Percentiles rank a stretch among this genome's conserved stretches.
These are phyloP conservation scores for Floccularia luteovirens DNA, from an alignment of 768 basidiomycete genomes.

Conservation along the genomic window DNA sequence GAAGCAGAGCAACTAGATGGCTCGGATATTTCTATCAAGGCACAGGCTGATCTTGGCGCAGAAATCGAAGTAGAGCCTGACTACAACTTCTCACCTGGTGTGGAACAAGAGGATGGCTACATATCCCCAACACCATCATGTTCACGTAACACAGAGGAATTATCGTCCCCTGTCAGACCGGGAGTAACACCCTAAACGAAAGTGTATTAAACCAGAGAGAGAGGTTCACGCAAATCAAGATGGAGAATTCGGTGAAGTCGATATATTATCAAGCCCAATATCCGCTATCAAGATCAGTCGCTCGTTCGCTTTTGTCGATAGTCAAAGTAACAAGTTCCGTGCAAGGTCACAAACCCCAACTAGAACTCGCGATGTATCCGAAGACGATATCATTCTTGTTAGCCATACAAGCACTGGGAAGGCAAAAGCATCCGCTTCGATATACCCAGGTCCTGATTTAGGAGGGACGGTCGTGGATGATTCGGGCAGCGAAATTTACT, in stretches of 20 bases:
- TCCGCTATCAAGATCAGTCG: slow-evolving; percentile 9
- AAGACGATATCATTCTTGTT: not conserved
- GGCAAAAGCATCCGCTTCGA: not conserved
- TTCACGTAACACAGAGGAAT: slow-evolving; percentile 48
- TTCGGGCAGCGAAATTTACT: too few species aligned
- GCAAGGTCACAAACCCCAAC: slow-evolving; percentile 9
- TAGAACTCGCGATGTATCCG: not conserved
- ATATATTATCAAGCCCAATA: slow-evolving; percentile 43
- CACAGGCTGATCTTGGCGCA: slow-evolving; percentile 26
- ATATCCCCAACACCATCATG: slow-evolving; percentile 61
- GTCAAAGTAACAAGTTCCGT: slow-evolving; percentile 1
- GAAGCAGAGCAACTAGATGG: slow-evolving; percentile 15
- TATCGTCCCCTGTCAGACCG: slow-evolving; percentile 55
- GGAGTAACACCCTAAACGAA: slow-evolving; percentile 7
- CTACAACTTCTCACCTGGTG: slow-evolving; percentile 34
- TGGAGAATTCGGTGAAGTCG: slow-evolving; percentile 42
- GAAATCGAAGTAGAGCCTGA: slow-evolving; percentile 31
- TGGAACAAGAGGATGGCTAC: slow-evolving; percentile 78
- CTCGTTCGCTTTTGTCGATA: not conserved
- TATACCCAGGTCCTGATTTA: not conserved
- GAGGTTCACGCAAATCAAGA: slow-evolving; percentile 12
- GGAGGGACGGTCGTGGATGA: too few species aligned
- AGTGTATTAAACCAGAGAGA: slow-evolving; percentile 2
- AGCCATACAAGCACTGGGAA: not conserved
- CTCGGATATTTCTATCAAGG: slow-evolving; percentile 25